These are phyloP conservation scores for Falciphora oryzae DNA, from an alignment of 2,329 filamentous ascomycete genomes.

Conservation along the genomic window DNA sequence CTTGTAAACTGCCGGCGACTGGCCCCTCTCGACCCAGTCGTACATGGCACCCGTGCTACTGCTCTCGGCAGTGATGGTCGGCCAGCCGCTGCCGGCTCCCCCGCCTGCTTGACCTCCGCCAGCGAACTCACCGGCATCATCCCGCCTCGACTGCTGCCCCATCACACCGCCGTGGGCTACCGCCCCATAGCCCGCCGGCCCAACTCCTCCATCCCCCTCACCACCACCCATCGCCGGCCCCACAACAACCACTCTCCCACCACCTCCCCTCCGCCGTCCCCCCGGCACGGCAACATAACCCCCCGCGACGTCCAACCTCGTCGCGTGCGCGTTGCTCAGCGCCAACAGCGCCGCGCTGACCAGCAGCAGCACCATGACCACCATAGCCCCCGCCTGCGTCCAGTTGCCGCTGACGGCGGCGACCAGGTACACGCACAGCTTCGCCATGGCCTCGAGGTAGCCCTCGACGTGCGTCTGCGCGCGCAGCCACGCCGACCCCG, in stretches of 20 bases:
- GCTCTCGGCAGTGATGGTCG: constrained; percentile 8
- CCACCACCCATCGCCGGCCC: constrained; percentile 7
- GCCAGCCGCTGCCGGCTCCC: constrained; percentile 10
- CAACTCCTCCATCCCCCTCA: background rate
- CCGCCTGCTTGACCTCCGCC: too few species aligned
- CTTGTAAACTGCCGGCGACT: constrained; percentile 12
- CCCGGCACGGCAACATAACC: constrained; percentile 28
- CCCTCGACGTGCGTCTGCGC: constrained; percentile 44
- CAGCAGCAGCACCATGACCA: constrained; percentile 46
- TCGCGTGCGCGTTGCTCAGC: constrained; percentile 45
- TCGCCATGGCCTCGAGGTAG: constrained; percentile 46
- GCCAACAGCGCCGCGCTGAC: constrained; percentile 47
- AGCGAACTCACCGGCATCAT: too few species aligned
- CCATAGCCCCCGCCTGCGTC: constrained; percentile 43
- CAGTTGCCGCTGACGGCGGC: constrained; percentile 51
- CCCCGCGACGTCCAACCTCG: constrained; percentile 45
- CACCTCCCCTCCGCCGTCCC: constrained; percentile 14
- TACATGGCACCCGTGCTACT: constrained; percentile 13
- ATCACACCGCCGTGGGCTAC: constrained; percentile 5
- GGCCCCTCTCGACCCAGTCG: constrained; percentile 19
- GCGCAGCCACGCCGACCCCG: constrained; percentile 50
- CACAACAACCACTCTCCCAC: background rate
- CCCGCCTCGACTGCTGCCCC: too few species aligned
- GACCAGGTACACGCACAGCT: constrained; percentile 52
- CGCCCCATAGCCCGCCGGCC: constrained; percentile 1